Percentiles rank a stretch among this genome's conserved stretches.
Conservation (phyloP, 805 yeast genomes). For the Kurtzmaniella cleridarum region DNA sequence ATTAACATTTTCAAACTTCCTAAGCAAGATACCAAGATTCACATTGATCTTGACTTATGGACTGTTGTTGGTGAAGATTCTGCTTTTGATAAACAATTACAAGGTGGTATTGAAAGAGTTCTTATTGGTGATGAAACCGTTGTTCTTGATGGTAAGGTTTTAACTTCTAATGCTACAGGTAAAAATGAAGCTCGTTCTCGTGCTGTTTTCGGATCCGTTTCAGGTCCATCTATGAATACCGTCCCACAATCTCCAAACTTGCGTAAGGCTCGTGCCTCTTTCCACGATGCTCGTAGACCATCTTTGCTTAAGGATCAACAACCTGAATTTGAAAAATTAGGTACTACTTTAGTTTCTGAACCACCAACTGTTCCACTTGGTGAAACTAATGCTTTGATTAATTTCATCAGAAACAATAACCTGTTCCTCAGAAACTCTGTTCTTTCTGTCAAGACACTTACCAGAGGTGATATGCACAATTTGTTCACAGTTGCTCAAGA, state of each 20-base stretch:
- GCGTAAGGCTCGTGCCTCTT: slow-evolving; percentile 33
- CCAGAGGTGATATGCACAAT: slow-evolving; percentile 84
- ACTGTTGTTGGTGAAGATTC: slow-evolving; percentile 47
- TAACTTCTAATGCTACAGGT: slow-evolving; percentile 59
- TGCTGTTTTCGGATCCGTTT: slow-evolving; percentile 26
- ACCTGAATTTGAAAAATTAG: slow-evolving; percentile 43
- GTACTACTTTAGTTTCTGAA: slow-evolving; percentile 67
- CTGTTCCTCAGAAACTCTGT: slow-evolving; percentile 88
- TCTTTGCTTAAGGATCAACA: slow-evolving; percentile 35
- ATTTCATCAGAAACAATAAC: slow-evolving; percentile 74
- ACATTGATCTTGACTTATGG: slow-evolving; percentile 64
- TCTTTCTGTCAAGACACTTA: slow-evolving; percentile 81
- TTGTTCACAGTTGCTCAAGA: slow-evolving; percentile 97
- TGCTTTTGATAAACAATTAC: slow-evolving; percentile 39
- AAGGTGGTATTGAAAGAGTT: slow-evolving; percentile 88
- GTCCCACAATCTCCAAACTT: slow-evolving; percentile 36
- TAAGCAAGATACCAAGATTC: slow-evolving; percentile 73
- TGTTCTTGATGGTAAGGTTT: slow-evolving; percentile 75
- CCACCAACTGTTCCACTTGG: slow-evolving; percentile 68
- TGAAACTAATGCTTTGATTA: slow-evolving; percentile 74
- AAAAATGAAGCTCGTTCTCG: slow-evolving; percentile 43
- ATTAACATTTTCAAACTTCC: slow-evolving; percentile 76
- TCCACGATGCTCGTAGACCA: slow-evolving; percentile 31
- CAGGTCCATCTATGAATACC: slow-evolving; percentile 18
- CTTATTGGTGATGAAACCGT: slow-evolving; percentile 72